Evolutionary conservation across 2,329 filamentous ascomycete genomes (phyloP), one percentile per base, ranked within the genome.

Genomic region (Gaeumannomyces tritici): DNA sequence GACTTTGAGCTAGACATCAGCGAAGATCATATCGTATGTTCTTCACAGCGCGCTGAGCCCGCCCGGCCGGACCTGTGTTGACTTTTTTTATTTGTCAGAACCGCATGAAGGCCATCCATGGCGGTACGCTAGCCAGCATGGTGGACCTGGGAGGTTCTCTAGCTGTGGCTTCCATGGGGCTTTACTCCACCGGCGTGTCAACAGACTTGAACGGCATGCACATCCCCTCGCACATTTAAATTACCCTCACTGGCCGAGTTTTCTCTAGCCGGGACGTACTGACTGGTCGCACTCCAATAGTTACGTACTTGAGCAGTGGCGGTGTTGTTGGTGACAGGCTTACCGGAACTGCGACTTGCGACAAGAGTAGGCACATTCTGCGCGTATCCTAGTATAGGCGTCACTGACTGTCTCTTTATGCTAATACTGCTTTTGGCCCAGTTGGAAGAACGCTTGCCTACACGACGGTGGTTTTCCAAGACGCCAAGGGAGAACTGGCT

Each of bases 51-150:
- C 11, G 2, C n/a, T 8, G 8, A 5, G n/a, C 3, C 18, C 2
- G 13, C 15, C 54, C 7, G 2, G 13, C 31, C 59, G 51, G 42
- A 31, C 58, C 21, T 7, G 24, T 13, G 55, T 18, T 33, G 21
- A 18, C 54, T 56, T 13, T 26, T 21, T 18, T 54, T 42, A 11
- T 9, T 8, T 47, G n/a, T 13, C 35, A 92, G 88, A 93, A 93
- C 70, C 86, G 90, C 1, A 78, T 93, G 0, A 83, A 86, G 61
- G 92, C 88, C 47, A 81, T 93, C 31, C 90, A 93, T 69, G 90
- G 90, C 24, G 90, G 90, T 4, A 90, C 89, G 0, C 86, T 93
- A 31, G 90, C 90, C 4, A 89, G 86, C 70, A 87, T 93, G 75
- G 87, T 88, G 31, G 86, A 88, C 65, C 75, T 88, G 0, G 85